A percentile compares a stretch with the other conserved stretches of the same genome.
phyloP scores from a whole-genome alignment of 192 early-diverging fungal genomes.

The Gigaspora rosea region DNA sequence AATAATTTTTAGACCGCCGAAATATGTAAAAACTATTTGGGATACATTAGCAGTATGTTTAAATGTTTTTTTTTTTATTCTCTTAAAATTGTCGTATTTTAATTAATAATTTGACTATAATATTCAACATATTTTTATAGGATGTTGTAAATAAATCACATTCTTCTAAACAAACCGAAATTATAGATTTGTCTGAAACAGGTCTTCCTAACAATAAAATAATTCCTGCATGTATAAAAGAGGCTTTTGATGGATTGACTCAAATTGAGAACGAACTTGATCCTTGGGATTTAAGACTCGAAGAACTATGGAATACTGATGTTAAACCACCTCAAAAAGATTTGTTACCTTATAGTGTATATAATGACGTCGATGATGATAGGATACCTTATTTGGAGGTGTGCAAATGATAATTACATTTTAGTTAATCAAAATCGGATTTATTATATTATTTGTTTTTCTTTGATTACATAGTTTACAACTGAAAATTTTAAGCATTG shows the following conservation, averaged over 20 bases:
- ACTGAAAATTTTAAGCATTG: slow-evolving; percentile 4
- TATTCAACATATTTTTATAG: no score
- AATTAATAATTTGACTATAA: no score
- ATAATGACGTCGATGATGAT: slow-evolving; percentile 21
- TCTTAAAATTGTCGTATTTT: background rate
- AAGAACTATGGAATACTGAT: slow-evolving; percentile 6
- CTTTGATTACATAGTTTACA: background rate
- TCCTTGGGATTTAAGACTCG: background rate
- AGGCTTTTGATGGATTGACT: background rate
- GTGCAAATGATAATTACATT: background rate
- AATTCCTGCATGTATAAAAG: background rate
- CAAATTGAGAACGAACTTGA: background rate
- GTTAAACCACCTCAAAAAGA: background rate
- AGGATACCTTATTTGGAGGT: slow-evolving; percentile 14
- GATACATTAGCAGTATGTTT: background rate
- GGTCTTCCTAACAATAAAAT: background rate
- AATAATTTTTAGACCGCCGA: slow-evolving; percentile 25
- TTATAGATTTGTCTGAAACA: background rate
- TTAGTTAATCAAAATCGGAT: background rate
- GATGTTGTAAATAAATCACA: background rate
- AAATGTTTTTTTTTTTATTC: background rate
- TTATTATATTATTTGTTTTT: background rate
- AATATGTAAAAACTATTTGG: background rate
- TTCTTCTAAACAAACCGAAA: background rate
- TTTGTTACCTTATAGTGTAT: slow-evolving; percentile 1